Base-by-base conservation (phyloP, 352 stramenopile genomes). In the Phytophthora rubi region DNA sequence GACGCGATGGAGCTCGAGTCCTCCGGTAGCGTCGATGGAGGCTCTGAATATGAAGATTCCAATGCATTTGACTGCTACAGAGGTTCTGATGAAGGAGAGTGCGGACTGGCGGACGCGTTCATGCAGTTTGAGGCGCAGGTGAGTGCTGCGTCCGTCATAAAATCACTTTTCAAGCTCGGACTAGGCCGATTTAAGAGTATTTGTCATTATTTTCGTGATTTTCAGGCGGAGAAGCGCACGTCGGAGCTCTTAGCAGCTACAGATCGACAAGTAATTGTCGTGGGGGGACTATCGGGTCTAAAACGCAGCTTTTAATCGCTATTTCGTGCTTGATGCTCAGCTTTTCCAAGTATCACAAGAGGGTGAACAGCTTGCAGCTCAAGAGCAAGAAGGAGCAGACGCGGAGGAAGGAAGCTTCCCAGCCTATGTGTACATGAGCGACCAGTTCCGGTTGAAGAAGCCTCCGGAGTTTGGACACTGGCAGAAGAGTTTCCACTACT, bases 111-210 rank as follows among this genome's bases (percentile, higher is more conserved):
- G 7, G 76, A 87, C 32, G 76, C 80, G 8, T 90, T 90, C 55
- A 71, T 77, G 62, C 73, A 78, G 62, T 90, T 90, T 70, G 79
- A 83, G 62, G 66, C 74, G n/a, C 71, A 72, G 59, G 82, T 88
- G 28, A 32, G 45, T 16, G 9, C 23, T 56, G 16, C 0, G 55
- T 61, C 10, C 13, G n/a, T 54, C 18, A 48, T 26, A 59, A 62
- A 12, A 30, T 16, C 7, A 8, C 32, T 21, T 62, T 47, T 58
- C 62, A 7, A 18, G 18, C 9, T 59, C 7, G 2, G 30, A 54
- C 51, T 4, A 54, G 3, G 28, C 16, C 26, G 52, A 59, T 16
- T 13, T 4, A 37, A 23, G 12, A 39, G 12, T 5, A 47, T 23
- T 60, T 53, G 15, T 54, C 44, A 45, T n/a, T 15, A 16, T 33